phyloP scores from a whole-genome alignment of 1,139 yeast genomes.

The Yamadazyma sp. region DNA sequence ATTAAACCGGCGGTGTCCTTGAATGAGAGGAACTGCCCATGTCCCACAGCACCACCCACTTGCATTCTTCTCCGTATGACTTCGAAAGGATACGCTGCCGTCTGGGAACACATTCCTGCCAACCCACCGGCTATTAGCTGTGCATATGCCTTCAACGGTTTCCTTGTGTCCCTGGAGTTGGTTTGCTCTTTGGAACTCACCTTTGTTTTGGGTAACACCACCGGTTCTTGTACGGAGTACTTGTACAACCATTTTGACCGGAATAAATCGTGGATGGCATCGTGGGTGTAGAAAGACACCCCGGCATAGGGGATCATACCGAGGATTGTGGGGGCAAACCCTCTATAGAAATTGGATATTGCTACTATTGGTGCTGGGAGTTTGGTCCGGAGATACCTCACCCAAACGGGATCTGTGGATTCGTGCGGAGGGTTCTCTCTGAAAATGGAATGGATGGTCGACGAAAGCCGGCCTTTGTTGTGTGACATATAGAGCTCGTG shows the following conservation, averaged over 20 bases:
- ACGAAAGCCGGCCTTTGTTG: conserved; percentile 54
- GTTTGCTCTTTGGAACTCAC: conserved; percentile 19
- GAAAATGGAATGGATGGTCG: conserved; percentile 58
- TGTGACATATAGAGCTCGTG: conserved; percentile 24
- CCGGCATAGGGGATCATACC: conserved; percentile 99
- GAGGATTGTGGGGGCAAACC: conserved; percentile 88
- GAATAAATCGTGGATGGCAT: conserved; percentile 81
- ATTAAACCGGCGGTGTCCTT: conserved; percentile 56
- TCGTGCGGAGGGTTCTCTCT: conserved; percentile 57
- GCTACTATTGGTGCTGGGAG: conserved; percentile 39
- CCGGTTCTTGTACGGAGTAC: conserved; percentile 49
- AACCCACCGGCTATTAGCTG: conserved; percentile 92
- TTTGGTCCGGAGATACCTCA: conserved; percentile 31
- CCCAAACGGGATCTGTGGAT: conserved; percentile 38
- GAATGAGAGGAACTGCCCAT: conserved; percentile 60
- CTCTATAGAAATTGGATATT: conserved; percentile 80
- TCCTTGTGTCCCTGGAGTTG: conserved; percentile 51
- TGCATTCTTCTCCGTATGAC: conserved; percentile 94
- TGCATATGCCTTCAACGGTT: conserved; percentile 84
- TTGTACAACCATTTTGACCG: conserved; percentile 54
- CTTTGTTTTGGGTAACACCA: conserved; percentile 17
- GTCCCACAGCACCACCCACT: conserved; percentile 79
- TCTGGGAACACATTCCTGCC: conserved; percentile 93
- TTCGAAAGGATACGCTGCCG: conserved; percentile 96
- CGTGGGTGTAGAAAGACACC: conserved; percentile 93